Percentiles rank a stretch among this genome's conserved stretches.
Conservation (phyloP, 345 rosid species). For the Eucalyptus victrix region DNA sequence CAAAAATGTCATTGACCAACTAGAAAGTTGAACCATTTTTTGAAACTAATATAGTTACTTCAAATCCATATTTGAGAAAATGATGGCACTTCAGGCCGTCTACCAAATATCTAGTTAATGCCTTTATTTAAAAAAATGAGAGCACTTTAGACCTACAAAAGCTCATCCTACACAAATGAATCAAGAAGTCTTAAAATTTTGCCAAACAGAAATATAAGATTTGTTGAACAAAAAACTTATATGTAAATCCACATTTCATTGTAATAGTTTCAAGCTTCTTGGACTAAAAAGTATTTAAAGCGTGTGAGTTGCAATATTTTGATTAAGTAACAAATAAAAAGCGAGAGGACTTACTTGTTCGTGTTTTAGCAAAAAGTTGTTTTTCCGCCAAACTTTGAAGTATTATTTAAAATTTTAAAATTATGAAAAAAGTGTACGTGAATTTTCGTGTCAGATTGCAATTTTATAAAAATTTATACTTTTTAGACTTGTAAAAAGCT, state of each 20-base stretch:
- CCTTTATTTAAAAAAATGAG: too few species aligned
- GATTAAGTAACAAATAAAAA: background rate
- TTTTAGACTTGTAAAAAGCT: background rate
- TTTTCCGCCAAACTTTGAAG: background rate
- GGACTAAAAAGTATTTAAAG: background rate
- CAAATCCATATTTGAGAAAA: too few species aligned
- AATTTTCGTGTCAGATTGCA: background rate
- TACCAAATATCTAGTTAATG: too few species aligned
- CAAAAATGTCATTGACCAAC: too few species aligned
- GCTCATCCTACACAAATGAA: too few species aligned
- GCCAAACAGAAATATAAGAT: too few species aligned
- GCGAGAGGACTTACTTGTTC: background rate
- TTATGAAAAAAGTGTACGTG: background rate
- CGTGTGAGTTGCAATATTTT: background rate
- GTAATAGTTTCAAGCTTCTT: background rate
- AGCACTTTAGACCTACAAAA: too few species aligned
- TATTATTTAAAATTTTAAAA: too few species aligned
- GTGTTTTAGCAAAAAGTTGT: background rate
- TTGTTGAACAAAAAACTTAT: background rate
- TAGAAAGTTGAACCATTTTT: too few species aligned
- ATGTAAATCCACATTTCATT: background rate
- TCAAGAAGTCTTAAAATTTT: too few species aligned
- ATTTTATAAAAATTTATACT: background rate
- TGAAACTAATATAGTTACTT: too few species aligned
- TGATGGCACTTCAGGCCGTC: rapidly evolving